These are phyloP conservation scores for Suillus brevipes DNA, from an alignment of 768 basidiomycete species.

Conservation along the genomic window DNA sequence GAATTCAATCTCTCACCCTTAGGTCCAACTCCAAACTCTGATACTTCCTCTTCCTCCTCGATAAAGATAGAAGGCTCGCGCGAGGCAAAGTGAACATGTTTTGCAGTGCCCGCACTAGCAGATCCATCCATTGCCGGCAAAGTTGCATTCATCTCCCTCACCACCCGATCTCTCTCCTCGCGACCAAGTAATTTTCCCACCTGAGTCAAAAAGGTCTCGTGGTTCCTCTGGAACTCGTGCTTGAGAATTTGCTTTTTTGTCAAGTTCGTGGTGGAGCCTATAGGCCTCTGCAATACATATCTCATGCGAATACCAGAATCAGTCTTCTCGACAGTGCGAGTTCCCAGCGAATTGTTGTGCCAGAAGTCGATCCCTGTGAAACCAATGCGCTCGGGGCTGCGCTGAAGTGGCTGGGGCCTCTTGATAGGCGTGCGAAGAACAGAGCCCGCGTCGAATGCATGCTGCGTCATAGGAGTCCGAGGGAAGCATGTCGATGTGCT, in stretches of 20 bases:
- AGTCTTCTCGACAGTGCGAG: slow-evolving; percentile 12
- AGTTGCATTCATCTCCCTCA: slow-evolving; percentile 6
- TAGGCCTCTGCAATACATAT: slow-evolving; percentile 23
- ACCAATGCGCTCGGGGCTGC: slow-evolving; percentile 31
- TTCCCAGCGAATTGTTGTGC: slow-evolving; percentile 16
- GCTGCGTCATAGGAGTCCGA: slow-evolving; percentile 21
- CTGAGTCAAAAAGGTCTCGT: slow-evolving; percentile 24
- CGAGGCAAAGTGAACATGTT: slow-evolving; percentile 10
- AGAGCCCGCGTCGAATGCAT: slow-evolving; percentile 31
- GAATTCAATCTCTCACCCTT: slow-evolving; percentile 22
- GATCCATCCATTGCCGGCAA: slow-evolving; percentile 17
- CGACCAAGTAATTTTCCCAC: slow-evolving; percentile 16
- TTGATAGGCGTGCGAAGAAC: slow-evolving; percentile 32
- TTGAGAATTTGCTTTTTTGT: slow-evolving; percentile 10
- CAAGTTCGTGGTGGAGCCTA: slow-evolving; percentile 22
- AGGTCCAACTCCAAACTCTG: slow-evolving; percentile 17
- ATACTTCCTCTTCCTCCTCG: slow-evolving; percentile 6
- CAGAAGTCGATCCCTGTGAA: slow-evolving; percentile 27
- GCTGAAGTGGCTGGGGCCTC: slow-evolving; percentile 26
- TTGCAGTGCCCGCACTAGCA: background rate
- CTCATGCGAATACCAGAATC: slow-evolving; percentile 7
- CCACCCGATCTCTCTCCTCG: slow-evolving; percentile 13
- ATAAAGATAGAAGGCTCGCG: slow-evolving; percentile 15
- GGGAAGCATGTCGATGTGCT: slow-evolving; percentile 12
- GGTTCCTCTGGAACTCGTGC: background rate